Percentiles rank a stretch among this genome's conserved stretches.
These are phyloP conservation scores for Ambrosia trifida DNA, from an alignment of 129 eudicot species.

Conservation along the genomic window DNA sequence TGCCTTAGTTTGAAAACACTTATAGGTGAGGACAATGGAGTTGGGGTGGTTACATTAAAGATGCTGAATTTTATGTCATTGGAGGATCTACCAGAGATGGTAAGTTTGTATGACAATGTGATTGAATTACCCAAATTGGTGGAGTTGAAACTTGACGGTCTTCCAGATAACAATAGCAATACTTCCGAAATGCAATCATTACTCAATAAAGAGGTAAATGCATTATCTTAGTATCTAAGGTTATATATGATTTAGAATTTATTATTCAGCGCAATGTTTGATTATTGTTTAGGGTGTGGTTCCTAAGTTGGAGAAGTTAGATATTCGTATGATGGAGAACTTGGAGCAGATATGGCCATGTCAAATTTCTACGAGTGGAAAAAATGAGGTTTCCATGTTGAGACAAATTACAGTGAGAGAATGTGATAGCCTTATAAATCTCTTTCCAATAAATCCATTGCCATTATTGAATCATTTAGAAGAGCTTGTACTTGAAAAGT, in stretches of 20 bases:
- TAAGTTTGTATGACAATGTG: too few relatives aligned
- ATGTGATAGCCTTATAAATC: neutral
- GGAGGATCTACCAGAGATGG: too few relatives aligned
- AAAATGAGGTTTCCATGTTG: neutral
- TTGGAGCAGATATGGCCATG: slow-evolving; percentile 1
- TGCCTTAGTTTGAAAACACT: too few relatives aligned
- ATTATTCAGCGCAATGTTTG: neutral
- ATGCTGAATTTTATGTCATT: too few relatives aligned
- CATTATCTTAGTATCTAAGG: neutral
- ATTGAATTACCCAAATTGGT: too few relatives aligned
- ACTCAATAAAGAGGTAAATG: neutral
- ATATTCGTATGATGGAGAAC: neutral
- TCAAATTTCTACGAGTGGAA: neutral
- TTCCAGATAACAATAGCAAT: too few relatives aligned
- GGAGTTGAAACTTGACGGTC: too few relatives aligned
- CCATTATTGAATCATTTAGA: neutral
- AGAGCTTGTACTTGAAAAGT: neutral
- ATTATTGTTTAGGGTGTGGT: neutral
- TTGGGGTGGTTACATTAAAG: too few relatives aligned
- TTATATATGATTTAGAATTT: neutral
- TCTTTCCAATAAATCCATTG: neutral
- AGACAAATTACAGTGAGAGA: neutral
- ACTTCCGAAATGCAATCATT: neutral
- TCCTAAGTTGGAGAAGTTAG: neutral
- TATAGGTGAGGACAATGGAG: too few relatives aligned